Evolutionary conservation across 495 filamentous ascomycete genomes (phyloP).

Genomic region (Lasiosphaeria hispida): DNA sequence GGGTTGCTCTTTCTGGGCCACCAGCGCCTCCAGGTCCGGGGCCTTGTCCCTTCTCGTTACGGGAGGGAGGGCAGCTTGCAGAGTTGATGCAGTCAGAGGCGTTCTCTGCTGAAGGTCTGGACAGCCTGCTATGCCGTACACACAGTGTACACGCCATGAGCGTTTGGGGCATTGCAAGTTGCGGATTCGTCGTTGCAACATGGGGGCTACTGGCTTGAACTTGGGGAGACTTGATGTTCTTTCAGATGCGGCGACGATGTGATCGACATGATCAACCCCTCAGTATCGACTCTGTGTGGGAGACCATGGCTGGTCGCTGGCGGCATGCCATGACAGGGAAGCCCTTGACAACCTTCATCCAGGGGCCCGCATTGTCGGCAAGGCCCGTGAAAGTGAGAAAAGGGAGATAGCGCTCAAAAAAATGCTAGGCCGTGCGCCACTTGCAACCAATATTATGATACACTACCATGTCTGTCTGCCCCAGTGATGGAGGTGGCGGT

Average conservation of each 20-base stretch:
- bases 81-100: not conserved
- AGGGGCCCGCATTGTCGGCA: no score
- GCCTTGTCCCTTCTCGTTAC: no score
- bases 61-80: no score
- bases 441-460: no score
- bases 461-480: no score
- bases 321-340: not conserved
- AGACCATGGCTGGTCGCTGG: not conserved
- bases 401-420: no score
- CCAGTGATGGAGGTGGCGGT: no score
- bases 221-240: not conserved
- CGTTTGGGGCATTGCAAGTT: slow-evolving; percentile 1
- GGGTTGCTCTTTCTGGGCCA: no score
- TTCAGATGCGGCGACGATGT: not conserved
- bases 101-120: not conserved
- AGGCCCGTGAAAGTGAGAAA: no score
- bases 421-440: no score
- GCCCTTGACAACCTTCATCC: no score
- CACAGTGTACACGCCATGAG: not conserved
- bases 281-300: not conserved
- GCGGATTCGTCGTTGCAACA: not conserved
- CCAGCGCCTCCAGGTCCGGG: no score
- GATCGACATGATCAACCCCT: slow-evolving; percentile 1
- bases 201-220: not conserved
- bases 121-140: not conserved